A percentile compares a stretch with the other conserved stretches of the same genome.
Evolutionary conservation across 176 grass and related monocot genomes (phyloP).

Genomic region (Alopecurus myosuroides): DNA sequence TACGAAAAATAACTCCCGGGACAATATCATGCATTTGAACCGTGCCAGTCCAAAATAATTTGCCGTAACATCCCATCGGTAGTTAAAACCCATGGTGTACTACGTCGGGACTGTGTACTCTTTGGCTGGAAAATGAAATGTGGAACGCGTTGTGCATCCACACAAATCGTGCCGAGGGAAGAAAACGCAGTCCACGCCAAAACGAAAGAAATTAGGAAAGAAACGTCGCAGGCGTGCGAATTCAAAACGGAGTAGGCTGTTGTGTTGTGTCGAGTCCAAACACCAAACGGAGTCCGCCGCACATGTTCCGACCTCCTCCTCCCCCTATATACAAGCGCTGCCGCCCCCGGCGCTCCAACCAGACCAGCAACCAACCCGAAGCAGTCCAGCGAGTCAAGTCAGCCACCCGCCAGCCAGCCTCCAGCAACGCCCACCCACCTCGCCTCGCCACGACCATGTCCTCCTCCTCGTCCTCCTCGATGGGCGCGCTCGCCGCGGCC

Average conservation of each 20-base stretch:
- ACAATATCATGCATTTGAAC: no score
- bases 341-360: not conserved
- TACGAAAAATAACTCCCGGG: no score
- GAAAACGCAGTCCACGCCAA: no score
- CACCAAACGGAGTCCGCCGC: not conserved
- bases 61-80: no score
- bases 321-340: not conserved
- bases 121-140: no score
- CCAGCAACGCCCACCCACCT: not conserved
- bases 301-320: not conserved
- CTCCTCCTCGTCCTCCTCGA: conserved; percentile 26
- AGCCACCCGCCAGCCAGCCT: conserved; percentile 1
- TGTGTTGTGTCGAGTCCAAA: not conserved
- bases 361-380: not conserved
- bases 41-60: no score
- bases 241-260: not conserved
- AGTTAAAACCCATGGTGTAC: no score
- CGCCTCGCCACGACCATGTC: not conserved
- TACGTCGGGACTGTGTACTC: no score
- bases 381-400: not conserved
- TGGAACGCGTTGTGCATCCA: no score
- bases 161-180: not conserved
- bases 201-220: no score
- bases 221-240: not conserved
- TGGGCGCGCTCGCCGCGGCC: conserved; percentile 61